Conservation (phyloP, 768 basidiomycete genomes). For the Hirschioporus abietinus region DNA sequence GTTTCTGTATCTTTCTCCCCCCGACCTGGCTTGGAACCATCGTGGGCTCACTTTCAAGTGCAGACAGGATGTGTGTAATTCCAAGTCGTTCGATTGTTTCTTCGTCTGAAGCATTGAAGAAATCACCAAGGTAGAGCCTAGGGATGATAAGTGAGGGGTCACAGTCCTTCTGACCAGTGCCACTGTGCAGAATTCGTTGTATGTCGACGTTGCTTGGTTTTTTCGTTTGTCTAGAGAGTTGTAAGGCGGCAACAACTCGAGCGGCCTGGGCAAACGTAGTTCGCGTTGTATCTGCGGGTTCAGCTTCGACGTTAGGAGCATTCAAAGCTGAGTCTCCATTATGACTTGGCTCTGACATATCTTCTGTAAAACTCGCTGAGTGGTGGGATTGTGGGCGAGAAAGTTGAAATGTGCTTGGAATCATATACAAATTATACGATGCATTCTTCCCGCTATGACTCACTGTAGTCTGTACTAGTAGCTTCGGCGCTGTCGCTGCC, state of each 20-base stretch:
- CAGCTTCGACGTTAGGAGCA: neutral
- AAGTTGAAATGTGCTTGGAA: too few relatives aligned
- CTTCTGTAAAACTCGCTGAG: too few relatives aligned
- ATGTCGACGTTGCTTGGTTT: neutral
- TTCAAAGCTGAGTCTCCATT: too few relatives aligned
- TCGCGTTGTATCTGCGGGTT: neutral
- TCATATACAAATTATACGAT: too few relatives aligned
- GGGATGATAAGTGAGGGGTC: conserved; percentile 32
- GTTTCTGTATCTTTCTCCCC: conserved; percentile 30
- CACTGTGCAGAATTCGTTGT: neutral
- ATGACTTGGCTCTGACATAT: too few relatives aligned
- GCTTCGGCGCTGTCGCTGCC: too few relatives aligned
- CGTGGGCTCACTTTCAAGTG: conserved; percentile 46
- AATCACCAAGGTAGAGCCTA: conserved; percentile 60
- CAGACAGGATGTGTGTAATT: conserved; percentile 70
- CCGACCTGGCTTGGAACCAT: conserved; percentile 15
- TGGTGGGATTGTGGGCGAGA: too few relatives aligned
- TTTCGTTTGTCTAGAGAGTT: neutral
- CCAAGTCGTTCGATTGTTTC: conserved; percentile 48
- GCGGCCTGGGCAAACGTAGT: neutral
- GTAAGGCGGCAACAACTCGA: neutral
- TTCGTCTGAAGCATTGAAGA: conserved; percentile 45
- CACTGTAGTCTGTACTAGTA: too few relatives aligned
- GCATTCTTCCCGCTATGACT: too few relatives aligned
- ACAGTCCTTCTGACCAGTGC: conserved; percentile 1